Evolutionary conservation across 73 alveolate species (phyloP).

Genomic region (Effrenium voratum): DNA sequence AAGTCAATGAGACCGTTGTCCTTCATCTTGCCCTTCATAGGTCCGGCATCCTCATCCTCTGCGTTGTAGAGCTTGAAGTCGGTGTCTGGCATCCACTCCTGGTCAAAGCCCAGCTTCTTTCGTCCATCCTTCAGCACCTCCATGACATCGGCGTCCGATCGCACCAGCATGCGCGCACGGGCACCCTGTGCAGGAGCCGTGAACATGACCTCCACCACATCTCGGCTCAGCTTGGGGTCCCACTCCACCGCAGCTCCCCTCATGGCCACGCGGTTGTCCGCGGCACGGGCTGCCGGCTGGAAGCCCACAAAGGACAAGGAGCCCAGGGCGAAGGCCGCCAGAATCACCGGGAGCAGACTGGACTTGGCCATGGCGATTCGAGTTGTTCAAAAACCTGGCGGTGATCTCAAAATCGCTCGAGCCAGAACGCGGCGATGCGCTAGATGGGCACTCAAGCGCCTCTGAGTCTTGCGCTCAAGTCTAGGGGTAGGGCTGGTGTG

Average conservation of each 20-base stretch:
- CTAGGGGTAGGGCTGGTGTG: too few species aligned
- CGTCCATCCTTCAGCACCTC: slow-evolving; percentile 29
- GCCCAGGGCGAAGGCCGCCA: too few species aligned
- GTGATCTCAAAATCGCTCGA: too few species aligned
- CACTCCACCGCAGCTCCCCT: slow-evolving; percentile 45
- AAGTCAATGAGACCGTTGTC: slow-evolving; percentile 74
- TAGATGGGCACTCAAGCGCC: too few species aligned
- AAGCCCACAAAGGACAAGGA: slow-evolving; percentile 56
- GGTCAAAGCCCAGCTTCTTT: slow-evolving; percentile 74
- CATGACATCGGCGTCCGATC: background rate
- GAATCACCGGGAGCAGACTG: too few species aligned
- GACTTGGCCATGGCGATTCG: too few species aligned
- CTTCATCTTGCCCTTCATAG: slow-evolving; percentile 85
- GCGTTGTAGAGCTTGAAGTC: slow-evolving; percentile 86
- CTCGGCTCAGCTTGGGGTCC: slow-evolving; percentile 5
- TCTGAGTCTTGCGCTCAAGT: too few species aligned
- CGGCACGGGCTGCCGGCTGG: slow-evolving; percentile 41
- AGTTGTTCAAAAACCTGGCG: too few species aligned
- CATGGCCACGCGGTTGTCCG: slow-evolving; percentile 79
- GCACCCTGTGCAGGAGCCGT: slow-evolving; percentile 91
- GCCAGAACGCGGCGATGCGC: too few species aligned
- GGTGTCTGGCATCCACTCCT: slow-evolving; percentile 79
- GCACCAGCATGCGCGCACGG: slow-evolving; percentile 35
- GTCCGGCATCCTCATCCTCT: slow-evolving; percentile 69
- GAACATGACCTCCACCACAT: slow-evolving; percentile 73